These are phyloP conservation scores for Aspergillus conjunctus DNA, from an alignment of 495 filamentous ascomycete genomes.

Conservation along the genomic window DNA sequence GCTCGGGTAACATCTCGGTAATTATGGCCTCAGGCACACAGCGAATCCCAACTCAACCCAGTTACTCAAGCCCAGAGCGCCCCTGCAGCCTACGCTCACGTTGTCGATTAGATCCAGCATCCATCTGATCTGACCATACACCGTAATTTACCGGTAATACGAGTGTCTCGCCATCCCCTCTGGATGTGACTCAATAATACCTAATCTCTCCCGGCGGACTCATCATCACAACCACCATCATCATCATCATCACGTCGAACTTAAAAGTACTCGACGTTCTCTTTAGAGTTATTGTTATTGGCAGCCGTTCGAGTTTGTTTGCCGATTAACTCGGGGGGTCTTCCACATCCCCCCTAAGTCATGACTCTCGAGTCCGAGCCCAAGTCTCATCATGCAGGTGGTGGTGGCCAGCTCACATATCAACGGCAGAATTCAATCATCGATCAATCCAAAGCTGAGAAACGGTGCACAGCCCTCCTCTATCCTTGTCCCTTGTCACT, in stretches of 20 bases:
- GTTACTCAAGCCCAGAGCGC: background rate
- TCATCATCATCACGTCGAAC: background rate
- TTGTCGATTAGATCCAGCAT: conserved; percentile 22
- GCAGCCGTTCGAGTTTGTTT: background rate
- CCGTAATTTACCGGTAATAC: conserved; percentile 5
- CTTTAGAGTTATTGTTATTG: background rate
- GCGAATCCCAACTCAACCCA: background rate
- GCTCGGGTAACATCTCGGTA: too few relatives aligned
- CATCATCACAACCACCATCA: background rate
- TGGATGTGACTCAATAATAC: conserved; percentile 13
- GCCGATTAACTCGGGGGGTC: background rate
- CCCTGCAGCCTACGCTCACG: conserved; percentile 12
- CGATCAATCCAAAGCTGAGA: too few relatives aligned
- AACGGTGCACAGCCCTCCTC: background rate
- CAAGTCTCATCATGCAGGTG: too few relatives aligned
- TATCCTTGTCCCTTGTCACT: background rate
- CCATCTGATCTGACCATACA: conserved; percentile 10
- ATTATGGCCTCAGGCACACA: background rate
- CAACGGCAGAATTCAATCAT: background rate
- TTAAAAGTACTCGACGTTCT: too few relatives aligned
- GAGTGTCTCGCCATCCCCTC: conserved; percentile 8
- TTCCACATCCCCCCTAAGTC: background rate
- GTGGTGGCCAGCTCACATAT: background rate
- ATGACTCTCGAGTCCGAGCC: background rate
- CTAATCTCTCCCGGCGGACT: conserved; percentile 1